phyloP scores from a whole-genome alignment of 345 rosid genomes.

The Chamaenerion angustifolium region DNA sequence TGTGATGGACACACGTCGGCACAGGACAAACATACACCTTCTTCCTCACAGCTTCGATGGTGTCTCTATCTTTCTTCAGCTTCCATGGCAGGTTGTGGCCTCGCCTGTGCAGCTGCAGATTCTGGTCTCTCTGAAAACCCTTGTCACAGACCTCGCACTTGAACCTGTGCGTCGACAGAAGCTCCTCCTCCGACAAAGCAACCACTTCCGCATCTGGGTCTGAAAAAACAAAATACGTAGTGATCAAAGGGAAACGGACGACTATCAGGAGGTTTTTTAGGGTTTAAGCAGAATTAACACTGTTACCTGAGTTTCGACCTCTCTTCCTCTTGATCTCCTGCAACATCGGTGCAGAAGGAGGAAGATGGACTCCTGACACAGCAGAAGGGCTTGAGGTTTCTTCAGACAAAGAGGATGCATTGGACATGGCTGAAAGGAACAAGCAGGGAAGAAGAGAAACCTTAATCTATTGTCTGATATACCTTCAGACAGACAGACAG shows the following conservation, averaged over 20 bases:
- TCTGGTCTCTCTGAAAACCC: constrained; percentile 92
- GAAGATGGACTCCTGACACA: constrained; percentile 21
- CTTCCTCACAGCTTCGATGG: too few species aligned
- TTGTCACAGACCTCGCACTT: constrained; percentile 91
- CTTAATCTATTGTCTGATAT: too few species aligned
- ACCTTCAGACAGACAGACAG: too few species aligned
- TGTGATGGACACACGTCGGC: constrained; percentile 70
- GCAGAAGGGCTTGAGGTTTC: constrained; percentile 27
- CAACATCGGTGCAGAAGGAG: too few species aligned
- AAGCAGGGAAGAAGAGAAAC: constrained; percentile 16
- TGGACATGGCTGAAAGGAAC: constrained; percentile 55
- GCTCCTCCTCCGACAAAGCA: constrained; percentile 68
- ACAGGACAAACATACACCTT: constrained; percentile 75
- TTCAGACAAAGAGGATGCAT: constrained; percentile 47
- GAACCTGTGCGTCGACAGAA: constrained; percentile 75
- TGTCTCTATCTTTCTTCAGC: too few species aligned
- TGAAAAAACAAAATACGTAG: too few species aligned
- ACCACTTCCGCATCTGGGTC: constrained; percentile 93
- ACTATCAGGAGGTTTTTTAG: too few species aligned
- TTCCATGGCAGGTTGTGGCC: constrained; percentile 97
- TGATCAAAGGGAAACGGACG: too few species aligned
- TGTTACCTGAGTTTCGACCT: too few species aligned
- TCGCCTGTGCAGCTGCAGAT: constrained; percentile 86
- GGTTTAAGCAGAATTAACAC: too few species aligned
- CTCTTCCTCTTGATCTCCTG: too few species aligned